Evolutionary conservation across 2,329 filamentous ascomycete genomes (phyloP).

Genomic region (Monilinia laxa): DNA sequence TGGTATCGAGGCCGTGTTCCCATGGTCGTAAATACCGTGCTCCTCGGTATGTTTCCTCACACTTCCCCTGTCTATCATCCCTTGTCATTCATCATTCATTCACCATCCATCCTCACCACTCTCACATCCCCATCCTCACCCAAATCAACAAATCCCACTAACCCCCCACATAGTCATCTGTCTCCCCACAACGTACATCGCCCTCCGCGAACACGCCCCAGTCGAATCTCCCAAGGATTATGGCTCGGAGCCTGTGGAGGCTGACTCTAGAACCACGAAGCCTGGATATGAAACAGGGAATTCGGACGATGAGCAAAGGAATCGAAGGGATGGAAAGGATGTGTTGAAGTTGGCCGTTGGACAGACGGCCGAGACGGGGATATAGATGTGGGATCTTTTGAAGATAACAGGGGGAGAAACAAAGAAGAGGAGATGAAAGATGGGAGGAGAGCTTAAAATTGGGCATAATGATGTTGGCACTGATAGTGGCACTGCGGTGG

Average conservation of each 20-base stretch:
- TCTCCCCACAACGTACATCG: constrained; percentile 4
- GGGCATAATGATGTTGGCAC: too few species aligned
- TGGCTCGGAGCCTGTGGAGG: neutral
- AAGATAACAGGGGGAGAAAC: too few species aligned
- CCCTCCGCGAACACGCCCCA: constrained; percentile 2
- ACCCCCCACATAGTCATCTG: neutral
- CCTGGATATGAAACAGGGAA: neutral
- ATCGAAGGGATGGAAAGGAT: neutral
- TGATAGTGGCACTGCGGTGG: too few species aligned
- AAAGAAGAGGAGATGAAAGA: too few species aligned
- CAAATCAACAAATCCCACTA: neutral
- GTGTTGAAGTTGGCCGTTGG: neutral
- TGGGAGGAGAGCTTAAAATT: too few species aligned
- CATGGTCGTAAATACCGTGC: constrained; percentile 42
- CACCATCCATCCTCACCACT: neutral
- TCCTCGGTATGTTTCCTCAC: neutral
- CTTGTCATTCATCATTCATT: neutral
- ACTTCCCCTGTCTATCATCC: neutral
- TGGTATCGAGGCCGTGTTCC: constrained; percentile 47
- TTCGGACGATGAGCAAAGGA: neutral
- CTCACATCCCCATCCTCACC: neutral
- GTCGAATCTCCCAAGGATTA: constrained; percentile 6
- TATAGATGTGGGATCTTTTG: neutral
- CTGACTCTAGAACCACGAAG: neutral
- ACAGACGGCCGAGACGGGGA: neutral